Evolutionary conservation across 2,329 filamentous ascomycete species (phyloP), one percentile per base, ranked within the genome.

Genomic region (Clarireedia monteithiana): DNA sequence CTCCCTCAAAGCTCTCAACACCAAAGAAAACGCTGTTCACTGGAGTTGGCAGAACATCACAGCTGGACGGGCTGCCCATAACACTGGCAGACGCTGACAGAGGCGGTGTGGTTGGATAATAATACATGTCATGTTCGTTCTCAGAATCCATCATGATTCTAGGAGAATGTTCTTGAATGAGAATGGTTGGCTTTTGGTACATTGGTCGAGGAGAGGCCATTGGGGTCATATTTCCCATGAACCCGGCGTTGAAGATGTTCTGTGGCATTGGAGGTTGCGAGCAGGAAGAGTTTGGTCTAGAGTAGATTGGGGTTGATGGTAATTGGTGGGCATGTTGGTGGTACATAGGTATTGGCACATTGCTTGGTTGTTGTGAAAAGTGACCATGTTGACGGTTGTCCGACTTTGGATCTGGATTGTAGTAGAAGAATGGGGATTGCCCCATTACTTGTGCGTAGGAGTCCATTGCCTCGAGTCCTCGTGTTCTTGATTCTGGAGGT

Each of bases 371-470:
- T 59, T 83, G 80, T 62, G 84, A 81, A 76, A 90, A 91, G 73
- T 89, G 85, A 54, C 83, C 83, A 73, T 91, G 86, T 69, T 88
- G 86, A 67, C 85, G 80, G 67, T 80, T 80, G 70, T 91, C 86
- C 60, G 83, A 77, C 71, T 82, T 84, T 62, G 85, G 79, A 65
- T 94, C 88, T 63, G 87, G 84, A 67, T 83, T 86, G 77, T 92
- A 95, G 79, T 91, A 94, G 80, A 88, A 91, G 78, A 91, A 95
- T 58, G 88, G 77, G 63, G 85, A 82, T 74, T 88, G 86, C 59
- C 80, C 83, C 78, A 88, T 82, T 67, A 79, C 71, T 72, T 80
- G 82, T 67, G 73, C 56, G 40, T 68, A 67, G 62, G 64, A 64
- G 58, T 70, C 68, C 68, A 70, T 70, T 34, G 49, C 58, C 58